These are phyloP conservation scores for Macrolepiota albuminosa DNA, from an alignment of 768 basidiomycete species.

Conservation along the genomic window DNA sequence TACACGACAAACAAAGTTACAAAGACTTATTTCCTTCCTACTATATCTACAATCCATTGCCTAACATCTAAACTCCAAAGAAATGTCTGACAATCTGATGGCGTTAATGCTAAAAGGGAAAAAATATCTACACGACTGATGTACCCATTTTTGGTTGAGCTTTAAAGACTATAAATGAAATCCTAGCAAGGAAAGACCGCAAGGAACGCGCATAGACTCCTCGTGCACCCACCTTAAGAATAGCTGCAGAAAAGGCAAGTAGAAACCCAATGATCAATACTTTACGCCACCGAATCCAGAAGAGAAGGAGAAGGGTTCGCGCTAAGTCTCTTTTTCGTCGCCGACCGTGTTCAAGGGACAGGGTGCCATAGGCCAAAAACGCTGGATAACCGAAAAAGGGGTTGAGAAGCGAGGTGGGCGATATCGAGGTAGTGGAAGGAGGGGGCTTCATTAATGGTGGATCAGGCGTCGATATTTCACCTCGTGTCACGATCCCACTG, in stretches of 20 bases:
- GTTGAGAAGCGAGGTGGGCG: slow-evolving; percentile 58
- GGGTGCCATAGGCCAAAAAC: slow-evolving; percentile 27
- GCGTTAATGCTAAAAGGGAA: neutral
- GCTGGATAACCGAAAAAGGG: slow-evolving; percentile 77
- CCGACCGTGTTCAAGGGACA: slow-evolving; percentile 53
- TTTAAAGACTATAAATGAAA: slow-evolving; percentile 1
- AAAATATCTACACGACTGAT: neutral
- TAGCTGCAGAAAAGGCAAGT: slow-evolving; percentile 24
- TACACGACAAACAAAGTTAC: neutral
- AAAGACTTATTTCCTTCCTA: neutral
- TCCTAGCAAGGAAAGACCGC: slow-evolving; percentile 4
- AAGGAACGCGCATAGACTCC: slow-evolving; percentile 13
- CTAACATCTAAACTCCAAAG: neutral
- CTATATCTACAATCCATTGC: neutral
- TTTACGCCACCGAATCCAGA: slow-evolving; percentile 63
- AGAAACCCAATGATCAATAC: slow-evolving; percentile 32
- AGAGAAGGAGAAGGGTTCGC: slow-evolving; percentile 55
- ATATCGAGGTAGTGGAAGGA: slow-evolving; percentile 21
- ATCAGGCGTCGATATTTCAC: slow-evolving; percentile 12
- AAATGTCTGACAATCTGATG: neutral
- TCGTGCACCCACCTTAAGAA: slow-evolving; percentile 22
- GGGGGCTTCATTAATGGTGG: slow-evolving; percentile 16
- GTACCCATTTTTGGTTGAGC: slow-evolving; percentile 4
- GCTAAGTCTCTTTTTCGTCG: slow-evolving; percentile 65
- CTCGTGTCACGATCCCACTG: slow-evolving; percentile 11